phyloP scores from a whole-genome alignment of 2,329 filamentous ascomycete genomes.

The Diaporthe longicolla region DNA sequence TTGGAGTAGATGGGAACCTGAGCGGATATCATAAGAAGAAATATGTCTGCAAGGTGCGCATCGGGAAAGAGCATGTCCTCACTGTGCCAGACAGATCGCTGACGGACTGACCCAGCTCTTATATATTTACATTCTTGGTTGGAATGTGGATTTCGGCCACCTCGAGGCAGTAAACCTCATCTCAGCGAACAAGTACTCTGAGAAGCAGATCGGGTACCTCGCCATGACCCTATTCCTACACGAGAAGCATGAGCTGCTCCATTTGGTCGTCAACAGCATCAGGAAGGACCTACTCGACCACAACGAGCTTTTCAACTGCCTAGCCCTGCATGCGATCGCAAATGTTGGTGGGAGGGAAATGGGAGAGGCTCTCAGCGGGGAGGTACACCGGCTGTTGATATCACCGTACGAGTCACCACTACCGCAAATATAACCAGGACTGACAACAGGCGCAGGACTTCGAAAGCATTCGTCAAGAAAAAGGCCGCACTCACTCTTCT shows the following conservation, averaged over 20 bases:
- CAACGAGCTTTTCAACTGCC: constrained; percentile 97
- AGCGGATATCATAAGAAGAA: constrained; percentile 99
- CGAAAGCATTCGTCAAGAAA: constrained; percentile 99
- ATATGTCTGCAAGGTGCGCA: constrained; percentile 93
- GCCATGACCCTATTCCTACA: constrained; percentile 98
- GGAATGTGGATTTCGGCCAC: constrained; percentile 99
- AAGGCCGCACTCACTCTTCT: constrained; percentile 96
- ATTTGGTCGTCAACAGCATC: constrained; percentile 98
- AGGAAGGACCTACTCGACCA: constrained; percentile 94
- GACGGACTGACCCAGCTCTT: constrained; percentile 72
- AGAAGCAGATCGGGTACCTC: constrained; percentile 99
- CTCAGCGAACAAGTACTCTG: constrained; percentile 96
- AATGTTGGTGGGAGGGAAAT: constrained; percentile 98
- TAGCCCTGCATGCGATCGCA: constrained; percentile 96
- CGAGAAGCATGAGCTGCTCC: constrained; percentile 95
- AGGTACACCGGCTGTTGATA: constrained; percentile 94
- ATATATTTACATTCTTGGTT: constrained; percentile 99
- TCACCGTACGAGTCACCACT: constrained; percentile 78
- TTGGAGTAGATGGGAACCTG: constrained; percentile 79
- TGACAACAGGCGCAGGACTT: constrained; percentile 61
- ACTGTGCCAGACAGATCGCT: constrained; percentile 15
- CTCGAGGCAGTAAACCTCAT: constrained; percentile 98
- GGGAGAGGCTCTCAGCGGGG: constrained; percentile 91
- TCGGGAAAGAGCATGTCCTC: constrained; percentile 32
- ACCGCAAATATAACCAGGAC: neutral